Percentiles rank a stretch among this genome's conserved stretches.
phyloP scores from a whole-genome alignment of 2,329 filamentous ascomycete genomes.

The Cladophialophora yegresii region DNA sequence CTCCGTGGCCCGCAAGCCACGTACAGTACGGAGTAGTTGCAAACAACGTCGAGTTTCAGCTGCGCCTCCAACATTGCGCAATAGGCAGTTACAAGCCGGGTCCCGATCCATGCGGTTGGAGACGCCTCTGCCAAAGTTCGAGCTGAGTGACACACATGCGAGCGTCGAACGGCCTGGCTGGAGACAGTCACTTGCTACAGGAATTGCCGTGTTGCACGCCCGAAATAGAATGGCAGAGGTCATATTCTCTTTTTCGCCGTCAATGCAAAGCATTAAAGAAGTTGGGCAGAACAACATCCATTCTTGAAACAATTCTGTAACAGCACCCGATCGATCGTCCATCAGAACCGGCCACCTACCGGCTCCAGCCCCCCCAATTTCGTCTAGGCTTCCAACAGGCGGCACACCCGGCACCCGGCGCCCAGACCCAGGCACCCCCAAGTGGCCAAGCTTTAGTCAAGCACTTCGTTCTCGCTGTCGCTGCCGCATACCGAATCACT shows the following conservation, averaged over 20 bases:
- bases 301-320: not conserved
- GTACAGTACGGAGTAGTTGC: not conserved
- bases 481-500: not conserved
- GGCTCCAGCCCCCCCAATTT: not conserved
- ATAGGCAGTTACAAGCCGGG: slow-evolving; percentile 4
- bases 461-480: not conserved
- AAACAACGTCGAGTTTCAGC: slow-evolving; percentile 11
- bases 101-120: not conserved
- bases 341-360: too few relatives aligned
- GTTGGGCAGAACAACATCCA: too few relatives aligned
- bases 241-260: not conserved
- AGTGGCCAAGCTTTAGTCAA: slow-evolving; percentile 1
- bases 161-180: not conserved
- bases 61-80: slow-evolving; percentile 19
- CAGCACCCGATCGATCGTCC: not conserved
- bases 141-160: not conserved
- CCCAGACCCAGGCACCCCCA: not conserved
- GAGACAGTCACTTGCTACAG: not conserved
- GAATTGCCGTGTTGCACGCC: not conserved
- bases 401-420: not conserved
- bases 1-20: not conserved
- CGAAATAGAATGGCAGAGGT: not conserved
- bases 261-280: not conserved
- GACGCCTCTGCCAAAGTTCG: not conserved
- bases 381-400: not conserved